Conservation (phyloP, 140 eudicot genomes). For the Cichorium intybus region DNA sequence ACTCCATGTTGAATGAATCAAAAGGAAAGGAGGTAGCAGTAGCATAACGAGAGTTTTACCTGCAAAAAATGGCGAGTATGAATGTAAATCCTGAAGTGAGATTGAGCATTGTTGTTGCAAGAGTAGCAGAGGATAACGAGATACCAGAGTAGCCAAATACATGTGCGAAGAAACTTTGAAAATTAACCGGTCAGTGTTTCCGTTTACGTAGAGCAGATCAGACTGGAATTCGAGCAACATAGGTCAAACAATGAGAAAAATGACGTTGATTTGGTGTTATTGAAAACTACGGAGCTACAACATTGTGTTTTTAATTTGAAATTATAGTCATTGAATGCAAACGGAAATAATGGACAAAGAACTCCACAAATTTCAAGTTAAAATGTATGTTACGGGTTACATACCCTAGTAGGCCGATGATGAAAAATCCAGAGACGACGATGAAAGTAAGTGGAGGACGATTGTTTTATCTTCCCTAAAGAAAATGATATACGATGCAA, state of each 20-base stretch:
- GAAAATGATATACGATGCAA: too few species aligned
- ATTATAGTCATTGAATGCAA: background rate
- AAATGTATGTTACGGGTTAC: background rate
- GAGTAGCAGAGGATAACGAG: constrained; percentile 42
- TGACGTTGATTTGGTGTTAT: background rate
- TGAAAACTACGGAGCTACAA: background rate
- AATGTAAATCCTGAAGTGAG: constrained; percentile 36
- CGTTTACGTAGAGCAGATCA: background rate
- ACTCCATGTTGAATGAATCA: background rate
- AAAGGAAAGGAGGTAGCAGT: background rate
- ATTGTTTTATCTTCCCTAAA: constrained; percentile 51
- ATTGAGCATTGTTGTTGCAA: constrained; percentile 36
- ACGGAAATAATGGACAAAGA: background rate
- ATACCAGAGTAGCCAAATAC: constrained; percentile 38
- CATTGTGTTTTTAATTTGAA: background rate
- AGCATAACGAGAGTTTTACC: constrained; percentile 22
- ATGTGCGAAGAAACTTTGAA: constrained; percentile 40
- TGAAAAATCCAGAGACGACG: constrained; percentile 45
- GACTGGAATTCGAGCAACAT: background rate
- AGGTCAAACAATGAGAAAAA: background rate
- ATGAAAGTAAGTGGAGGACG: constrained; percentile 43
- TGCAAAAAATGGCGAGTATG: constrained; percentile 42
- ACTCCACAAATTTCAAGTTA: background rate
- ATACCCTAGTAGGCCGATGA: constrained; percentile 67
- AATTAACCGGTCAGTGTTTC: constrained; percentile 33